Evolutionary conservation across 768 basidiomycete species (phyloP), one percentile per base, ranked within the genome.

Genomic region (Boletus pseudo-olivaceus): DNA sequence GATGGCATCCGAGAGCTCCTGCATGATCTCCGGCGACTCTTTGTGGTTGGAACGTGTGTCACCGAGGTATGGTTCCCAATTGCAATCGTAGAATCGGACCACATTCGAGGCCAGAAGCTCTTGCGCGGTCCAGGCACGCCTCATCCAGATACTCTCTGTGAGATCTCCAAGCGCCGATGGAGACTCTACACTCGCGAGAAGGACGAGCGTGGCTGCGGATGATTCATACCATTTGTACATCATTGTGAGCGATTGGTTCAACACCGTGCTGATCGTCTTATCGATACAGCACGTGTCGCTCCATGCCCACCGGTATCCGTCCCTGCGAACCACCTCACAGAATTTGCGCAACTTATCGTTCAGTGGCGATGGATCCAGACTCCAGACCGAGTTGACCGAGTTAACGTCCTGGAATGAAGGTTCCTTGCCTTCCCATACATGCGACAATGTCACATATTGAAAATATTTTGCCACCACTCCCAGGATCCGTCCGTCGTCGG

Each of bases 281-380:
- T 44, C 43, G 10, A 44, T 44, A 9, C 43, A 44, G 7, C 43
- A 44, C 1, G 43, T 44, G 43, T 44, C 43, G 1, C 43, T 44
- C 43, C 43, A 44, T 15, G 53, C 56, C 61, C 61, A 62, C 30
- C 57, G 53, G 26, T 48, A 59, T 19, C 57, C 56, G 10, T 55
- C 54, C 3, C 8, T 26, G 12, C 38, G 47, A 20, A 51, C 48
- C 1, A 30, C 20, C 4, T 50, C 26, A 14, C 47, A 54, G 19
- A 54, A 50, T 7, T 23, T 41, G 12, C 20, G 39, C 26, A 54
- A 12, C 27, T 54, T 54, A 5, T 17, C 15, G 27, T 52, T 45
- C 2, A 30, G 34, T 4, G 49, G 40, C 4, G 40, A 39, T 12
- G 34, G 15, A 12, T 55, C 49, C 12, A 51, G 41, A 3, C 39